Conservation (phyloP, 2,329 filamentous ascomycete genomes). For the Escovopsis sp. region DNA sequence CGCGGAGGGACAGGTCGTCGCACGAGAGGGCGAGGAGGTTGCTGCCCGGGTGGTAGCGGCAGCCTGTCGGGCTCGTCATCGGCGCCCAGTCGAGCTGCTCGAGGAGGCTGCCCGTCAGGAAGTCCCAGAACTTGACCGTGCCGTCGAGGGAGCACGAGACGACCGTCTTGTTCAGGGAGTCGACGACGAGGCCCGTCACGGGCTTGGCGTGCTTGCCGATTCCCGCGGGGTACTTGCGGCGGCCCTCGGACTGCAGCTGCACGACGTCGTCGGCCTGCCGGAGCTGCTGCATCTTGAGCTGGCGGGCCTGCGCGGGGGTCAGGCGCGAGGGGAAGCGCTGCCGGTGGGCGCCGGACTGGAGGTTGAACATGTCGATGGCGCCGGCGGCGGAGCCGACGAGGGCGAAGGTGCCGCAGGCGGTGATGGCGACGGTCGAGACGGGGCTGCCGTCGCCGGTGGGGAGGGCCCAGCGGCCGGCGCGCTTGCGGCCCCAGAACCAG, state of each 20-base stretch:
- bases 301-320: conserved; percentile 63
- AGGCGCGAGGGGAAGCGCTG: conserved; percentile 73
- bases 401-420: conserved; percentile 85
- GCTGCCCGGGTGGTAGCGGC: conserved; percentile 67
- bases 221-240: conserved; percentile 29
- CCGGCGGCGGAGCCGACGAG: conserved; percentile 73
- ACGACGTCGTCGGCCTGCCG: conserved; percentile 42
- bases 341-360: conserved; percentile 81
- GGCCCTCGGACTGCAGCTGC: conserved; percentile 33
- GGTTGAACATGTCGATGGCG: conserved; percentile 85
- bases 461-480: conserved; percentile 84
- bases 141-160: conserved; percentile 83
- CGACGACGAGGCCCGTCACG: conserved; percentile 75
- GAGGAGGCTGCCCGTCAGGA: conserved; percentile 62
- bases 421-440: conserved; percentile 77
- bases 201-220: conserved; percentile 64
- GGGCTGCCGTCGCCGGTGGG: conserved; percentile 70
- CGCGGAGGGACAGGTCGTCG: conserved; percentile 72
- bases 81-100: conserved; percentile 70
- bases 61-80: conserved; percentile 58
- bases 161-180: conserved; percentile 74
- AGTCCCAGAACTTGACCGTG: conserved; percentile 95
- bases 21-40: conserved; percentile 82
- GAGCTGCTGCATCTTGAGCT: conserved; percentile 51
- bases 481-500: conserved; percentile 96